These are phyloP conservation scores for Blastocystis sp. DNA, from an alignment of 352 stramenopile species.

Conservation along the genomic window DNA sequence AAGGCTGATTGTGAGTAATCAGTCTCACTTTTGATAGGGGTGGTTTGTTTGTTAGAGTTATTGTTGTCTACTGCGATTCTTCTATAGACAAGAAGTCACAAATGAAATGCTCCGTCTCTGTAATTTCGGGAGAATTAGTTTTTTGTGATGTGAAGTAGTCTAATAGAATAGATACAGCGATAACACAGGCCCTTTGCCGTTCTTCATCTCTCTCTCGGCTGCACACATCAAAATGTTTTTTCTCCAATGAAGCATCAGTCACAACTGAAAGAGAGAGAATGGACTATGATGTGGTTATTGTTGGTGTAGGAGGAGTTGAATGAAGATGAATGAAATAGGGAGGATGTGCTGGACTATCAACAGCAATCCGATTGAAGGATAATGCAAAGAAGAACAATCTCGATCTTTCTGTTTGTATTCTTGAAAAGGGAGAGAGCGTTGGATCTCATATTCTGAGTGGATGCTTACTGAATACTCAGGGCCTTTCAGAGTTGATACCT, in stretches of 20 bases:
- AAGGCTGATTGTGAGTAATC: constrained; percentile 33
- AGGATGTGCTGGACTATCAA: constrained; percentile 85
- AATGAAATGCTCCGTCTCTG: neutral
- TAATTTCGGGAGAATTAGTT: neutral
- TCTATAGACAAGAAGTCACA: neutral
- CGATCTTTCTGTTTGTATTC: constrained; percentile 89
- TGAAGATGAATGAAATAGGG: constrained; percentile 64
- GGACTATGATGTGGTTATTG: constrained; percentile 98
- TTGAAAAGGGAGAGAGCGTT: constrained; percentile 91
- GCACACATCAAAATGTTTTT: neutral
- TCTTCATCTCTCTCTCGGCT: neutral
- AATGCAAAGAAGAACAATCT: constrained; percentile 85
- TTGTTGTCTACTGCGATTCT: neutral
- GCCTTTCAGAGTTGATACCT: constrained; percentile 91
- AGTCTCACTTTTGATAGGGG: neutral
- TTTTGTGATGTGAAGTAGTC: neutral
- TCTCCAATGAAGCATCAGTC: neutral
- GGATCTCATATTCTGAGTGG: constrained; percentile 96
- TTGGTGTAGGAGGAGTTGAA: constrained; percentile 77
- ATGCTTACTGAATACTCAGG: constrained; percentile 96
- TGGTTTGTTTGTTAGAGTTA: neutral
- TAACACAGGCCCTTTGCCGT: too few species aligned
- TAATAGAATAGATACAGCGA: neutral
- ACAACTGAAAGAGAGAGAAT: constrained; percentile 80
- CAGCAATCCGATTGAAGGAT: constrained; percentile 96